A percentile compares a stretch with the other conserved stretches of the same genome.
Conservation (phyloP, 2,329 filamentous ascomycete species). For the Zasmidium cellare region DNA sequence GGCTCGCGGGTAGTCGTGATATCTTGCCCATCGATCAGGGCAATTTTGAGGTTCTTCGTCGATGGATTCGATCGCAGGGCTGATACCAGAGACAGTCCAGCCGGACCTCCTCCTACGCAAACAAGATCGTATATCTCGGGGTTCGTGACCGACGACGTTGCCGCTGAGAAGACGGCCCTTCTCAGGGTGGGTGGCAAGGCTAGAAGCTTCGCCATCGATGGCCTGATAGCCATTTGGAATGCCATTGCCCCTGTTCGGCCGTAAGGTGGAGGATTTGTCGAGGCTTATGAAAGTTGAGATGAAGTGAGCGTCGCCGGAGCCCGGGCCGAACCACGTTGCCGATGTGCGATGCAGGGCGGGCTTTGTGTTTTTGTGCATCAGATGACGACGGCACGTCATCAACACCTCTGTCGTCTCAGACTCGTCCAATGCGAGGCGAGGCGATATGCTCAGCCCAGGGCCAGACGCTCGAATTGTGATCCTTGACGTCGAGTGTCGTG, state of each 20-base stretch:
- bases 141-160: constrained; percentile 12
- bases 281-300: not conserved
- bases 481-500: too few species aligned
- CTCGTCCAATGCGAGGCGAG: too few species aligned
- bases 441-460: too few species aligned
- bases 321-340: not conserved
- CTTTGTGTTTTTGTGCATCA: not conserved
- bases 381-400: not conserved
- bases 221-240: constrained; percentile 1
- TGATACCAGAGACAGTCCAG: constrained; percentile 27
- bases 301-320: constrained; percentile 1
- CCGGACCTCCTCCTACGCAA: constrained; percentile 27
- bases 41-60: constrained; percentile 75
- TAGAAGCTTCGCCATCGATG: constrained; percentile 20
- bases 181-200: constrained; percentile 30
- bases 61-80: constrained; percentile 39
- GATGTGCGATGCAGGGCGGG: not conserved
- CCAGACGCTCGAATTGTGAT: too few species aligned
- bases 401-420: too few species aligned
- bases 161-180: constrained; percentile 26
- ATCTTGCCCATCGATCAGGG: constrained; percentile 87
- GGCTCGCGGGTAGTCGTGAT: constrained; percentile 68
- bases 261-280: not conserved
- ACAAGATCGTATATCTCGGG: constrained; percentile 67
- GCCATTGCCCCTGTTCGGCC: constrained; percentile 9